A percentile compares a stretch with the other conserved stretches of the same genome.
phyloP scores from a whole-genome alignment of 495 filamentous ascomycete genomes.

The Copromyces sp. region DNA sequence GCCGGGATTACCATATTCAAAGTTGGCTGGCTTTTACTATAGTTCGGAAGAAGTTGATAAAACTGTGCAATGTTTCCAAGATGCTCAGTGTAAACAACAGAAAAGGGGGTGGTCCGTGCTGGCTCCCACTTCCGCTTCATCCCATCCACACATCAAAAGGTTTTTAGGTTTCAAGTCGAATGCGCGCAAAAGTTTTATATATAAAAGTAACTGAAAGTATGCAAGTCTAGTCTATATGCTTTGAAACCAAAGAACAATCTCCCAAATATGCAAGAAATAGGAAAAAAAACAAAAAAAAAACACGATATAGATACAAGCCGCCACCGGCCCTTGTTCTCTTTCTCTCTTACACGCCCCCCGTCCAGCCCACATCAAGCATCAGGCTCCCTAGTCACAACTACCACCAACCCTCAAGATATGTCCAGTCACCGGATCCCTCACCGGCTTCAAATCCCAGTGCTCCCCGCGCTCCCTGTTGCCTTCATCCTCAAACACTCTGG shows the following conservation, averaged over 20 bases:
- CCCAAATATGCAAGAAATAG: not conserved
- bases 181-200: not conserved
- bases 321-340: not conserved
- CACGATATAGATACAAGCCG: not conserved
- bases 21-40: too few species aligned
- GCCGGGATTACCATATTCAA: too few species aligned
- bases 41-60: too few species aligned
- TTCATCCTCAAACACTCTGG: conserved; percentile 16
- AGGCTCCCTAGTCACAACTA: conserved; percentile 7
- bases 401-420: conserved; percentile 11
- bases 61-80: too few species aligned
- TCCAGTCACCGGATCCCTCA: conserved; percentile 10
- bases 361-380: not conserved
- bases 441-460: conserved; percentile 15
- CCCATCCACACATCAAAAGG: too few species aligned
- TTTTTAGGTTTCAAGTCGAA: not conserved
- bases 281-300: not conserved
- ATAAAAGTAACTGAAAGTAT: not conserved
- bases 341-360: not conserved
- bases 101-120: too few species aligned
- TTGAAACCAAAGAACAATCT: not conserved
- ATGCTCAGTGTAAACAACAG: too few species aligned
- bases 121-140: too few species aligned
- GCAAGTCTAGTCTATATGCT: not conserved
- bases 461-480: conserved; percentile 4